Percentiles rank a stretch among this genome's conserved stretches.
phyloP scores from a whole-genome alignment of 495 filamentous ascomycete species.

The Aspergillus wentii region DNA sequence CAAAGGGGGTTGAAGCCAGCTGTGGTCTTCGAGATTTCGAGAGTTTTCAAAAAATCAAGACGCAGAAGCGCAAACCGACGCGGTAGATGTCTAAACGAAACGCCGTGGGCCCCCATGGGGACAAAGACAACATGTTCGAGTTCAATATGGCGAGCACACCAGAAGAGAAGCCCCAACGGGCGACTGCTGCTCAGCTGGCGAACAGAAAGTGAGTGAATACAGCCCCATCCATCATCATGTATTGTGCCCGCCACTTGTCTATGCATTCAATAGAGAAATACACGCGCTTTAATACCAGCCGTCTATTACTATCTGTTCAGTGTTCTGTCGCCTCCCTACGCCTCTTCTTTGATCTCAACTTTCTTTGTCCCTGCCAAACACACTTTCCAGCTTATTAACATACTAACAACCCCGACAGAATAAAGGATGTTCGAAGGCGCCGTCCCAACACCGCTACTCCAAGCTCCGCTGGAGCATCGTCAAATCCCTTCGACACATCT shows the following conservation, averaged over 20 bases:
- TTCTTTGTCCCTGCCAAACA: no score
- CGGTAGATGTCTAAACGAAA: conserved; percentile 35
- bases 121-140: conserved; percentile 21
- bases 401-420: conserved; percentile 21
- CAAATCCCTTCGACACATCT: conserved; percentile 19
- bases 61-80: conserved; percentile 1
- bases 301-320: no score
- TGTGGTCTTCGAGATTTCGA: neutral
- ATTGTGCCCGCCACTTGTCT: no score
- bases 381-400: no score
- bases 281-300: no score
- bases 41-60: no score
- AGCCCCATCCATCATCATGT: no score
- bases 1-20: conserved; percentile 12
- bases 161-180: conserved; percentile 43
- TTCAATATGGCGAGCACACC: conserved; percentile 40
- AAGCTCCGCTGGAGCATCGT: conserved; percentile 15
- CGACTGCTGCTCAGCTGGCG: conserved; percentile 49
- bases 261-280: no score
- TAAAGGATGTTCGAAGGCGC: conserved; percentile 31
- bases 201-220: conserved; percentile 45
- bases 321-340: no score
- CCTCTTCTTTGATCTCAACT: no score
- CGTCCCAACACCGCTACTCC: conserved; percentile 18
- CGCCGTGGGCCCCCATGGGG: conserved; percentile 31